Base-by-base conservation (phyloP, 2,329 filamentous ascomycete genomes). In the Hypoxylon sp. region DNA sequence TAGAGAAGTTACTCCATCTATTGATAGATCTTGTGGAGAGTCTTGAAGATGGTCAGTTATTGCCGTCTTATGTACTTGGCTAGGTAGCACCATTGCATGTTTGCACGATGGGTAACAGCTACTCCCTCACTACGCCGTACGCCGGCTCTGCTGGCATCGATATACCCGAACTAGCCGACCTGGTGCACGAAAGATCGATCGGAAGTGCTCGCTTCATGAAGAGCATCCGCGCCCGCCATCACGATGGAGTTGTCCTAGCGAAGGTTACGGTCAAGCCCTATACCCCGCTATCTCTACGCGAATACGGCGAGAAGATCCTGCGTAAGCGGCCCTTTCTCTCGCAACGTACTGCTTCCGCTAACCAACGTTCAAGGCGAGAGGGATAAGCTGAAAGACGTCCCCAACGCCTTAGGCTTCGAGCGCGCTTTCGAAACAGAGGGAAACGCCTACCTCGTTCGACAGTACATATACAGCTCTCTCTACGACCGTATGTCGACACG, bases 401-500 rank as follows among this genome's bases (percentile, higher is more conserved):
- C 95, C 28, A 99, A 99, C 80, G 93, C 93, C 46, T 83, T 99
- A 64, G 88, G 89, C 54, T 98, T 97, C 80, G 92, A 97, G 77
- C 89, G 93, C 67, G 90, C 97, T 64, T 86, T 97, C 73, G 96
- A 99, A 80, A 97, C 94, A 11, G 90, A 92, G 67, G 94, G 90
- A 44, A 94, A 94, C 75, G 96, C 94, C 49, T 97, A 97, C 76
- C 87, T 99, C 18, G 93, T 97, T 61, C 91, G 96, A 54, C 96
- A 98, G 79, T 98, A 92, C 77, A 89, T 98, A 65, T 96, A 98
- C 80, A 97, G 92, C 82, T 98, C 96, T 22, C 86, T 99, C 3
- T 99, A 99, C 80, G 96, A 99, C 80, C 92, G 96, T 56, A 89
- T 99, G 79, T 97, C 96, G 79, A 99, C 96, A 7, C 89, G 96